Evolutionary conservation across 306 rosid genomes (phyloP).

Genomic region (Begonia masoniana): DNA sequence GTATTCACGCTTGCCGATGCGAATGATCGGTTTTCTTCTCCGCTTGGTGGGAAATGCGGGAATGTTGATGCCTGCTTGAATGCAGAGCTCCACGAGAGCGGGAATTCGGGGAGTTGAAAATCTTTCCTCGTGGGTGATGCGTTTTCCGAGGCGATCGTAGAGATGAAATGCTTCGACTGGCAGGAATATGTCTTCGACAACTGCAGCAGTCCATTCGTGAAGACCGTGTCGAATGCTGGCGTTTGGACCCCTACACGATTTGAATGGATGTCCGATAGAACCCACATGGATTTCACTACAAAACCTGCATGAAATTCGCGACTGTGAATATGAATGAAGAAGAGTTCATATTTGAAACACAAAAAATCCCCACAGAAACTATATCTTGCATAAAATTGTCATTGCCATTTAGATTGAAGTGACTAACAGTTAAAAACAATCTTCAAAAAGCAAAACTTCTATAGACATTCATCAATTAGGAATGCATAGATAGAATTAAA

Average conservation of each 20-base stretch:
- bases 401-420: not conserved
- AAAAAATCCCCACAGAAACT: too few species aligned
- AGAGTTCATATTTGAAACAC: not conserved
- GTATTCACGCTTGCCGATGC: conserved; percentile 57
- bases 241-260: conserved; percentile 62
- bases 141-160: conserved; percentile 61
- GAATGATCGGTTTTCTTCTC: conserved; percentile 87
- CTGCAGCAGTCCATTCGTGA: conserved; percentile 67
- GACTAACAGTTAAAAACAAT: not conserved
- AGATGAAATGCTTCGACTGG: conserved; percentile 81
- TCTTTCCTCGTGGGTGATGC: conserved; percentile 67
- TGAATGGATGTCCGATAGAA: conserved; percentile 89
- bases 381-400: too few species aligned
- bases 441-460: not conserved
- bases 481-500: too few species aligned
- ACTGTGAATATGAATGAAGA: not conserved
- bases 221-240: conserved; percentile 51
- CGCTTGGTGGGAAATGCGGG: conserved; percentile 64
- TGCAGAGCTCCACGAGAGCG: conserved; percentile 86
- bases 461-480: not conserved
- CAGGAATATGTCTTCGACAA: conserved; percentile 60
- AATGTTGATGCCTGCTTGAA: conserved; percentile 82
- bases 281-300: conserved; percentile 93
- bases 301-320: conserved; percentile 40
- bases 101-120: conserved; percentile 73